These are phyloP conservation scores for Phytophthora uliginosa DNA, from an alignment of 352 stramenopile species.

Conservation along the genomic window DNA sequence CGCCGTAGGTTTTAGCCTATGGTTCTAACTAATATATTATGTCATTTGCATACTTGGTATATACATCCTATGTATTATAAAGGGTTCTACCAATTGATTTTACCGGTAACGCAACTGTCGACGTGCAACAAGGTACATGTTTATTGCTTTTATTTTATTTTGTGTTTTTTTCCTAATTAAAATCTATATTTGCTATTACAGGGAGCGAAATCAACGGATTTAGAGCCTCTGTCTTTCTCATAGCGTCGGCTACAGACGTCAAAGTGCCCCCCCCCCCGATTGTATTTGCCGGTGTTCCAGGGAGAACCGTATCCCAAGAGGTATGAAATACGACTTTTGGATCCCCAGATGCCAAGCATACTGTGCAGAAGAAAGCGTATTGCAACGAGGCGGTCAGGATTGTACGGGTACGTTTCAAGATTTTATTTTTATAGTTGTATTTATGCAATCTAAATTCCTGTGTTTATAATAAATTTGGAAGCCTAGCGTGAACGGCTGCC, in stretches of 20 bases:
- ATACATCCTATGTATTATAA: too few species aligned
- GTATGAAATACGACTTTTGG: constrained; percentile 20
- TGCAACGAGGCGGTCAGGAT: constrained; percentile 20
- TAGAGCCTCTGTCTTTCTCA: constrained; percentile 18
- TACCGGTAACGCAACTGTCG: neutral
- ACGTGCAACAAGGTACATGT: constrained; percentile 12
- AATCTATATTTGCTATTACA: constrained; percentile 3
- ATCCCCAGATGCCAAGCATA: neutral
- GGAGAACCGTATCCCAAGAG: constrained; percentile 1
- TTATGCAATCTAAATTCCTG: constrained; percentile 1
- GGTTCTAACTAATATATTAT: neutral
- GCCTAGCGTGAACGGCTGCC: neutral
- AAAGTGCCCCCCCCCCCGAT: constrained; percentile 11
- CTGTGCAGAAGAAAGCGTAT: constrained; percentile 22
- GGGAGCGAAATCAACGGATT: constrained; percentile 12
- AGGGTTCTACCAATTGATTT: too few species aligned
- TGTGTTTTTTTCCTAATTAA: too few species aligned
- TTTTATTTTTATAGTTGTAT: neutral
- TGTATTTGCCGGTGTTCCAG: constrained; percentile 14
- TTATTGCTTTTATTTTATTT: neutral
- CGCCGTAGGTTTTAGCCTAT: neutral
- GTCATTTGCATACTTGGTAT: neutral
- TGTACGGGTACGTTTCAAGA: constrained; percentile 4
- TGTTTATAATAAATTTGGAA: constrained; percentile 16
- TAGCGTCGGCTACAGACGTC: constrained; percentile 6